These are phyloP conservation scores for Aleurites moluccanus DNA, from an alignment of 441 rosid genomes.

Conservation along the genomic window DNA sequence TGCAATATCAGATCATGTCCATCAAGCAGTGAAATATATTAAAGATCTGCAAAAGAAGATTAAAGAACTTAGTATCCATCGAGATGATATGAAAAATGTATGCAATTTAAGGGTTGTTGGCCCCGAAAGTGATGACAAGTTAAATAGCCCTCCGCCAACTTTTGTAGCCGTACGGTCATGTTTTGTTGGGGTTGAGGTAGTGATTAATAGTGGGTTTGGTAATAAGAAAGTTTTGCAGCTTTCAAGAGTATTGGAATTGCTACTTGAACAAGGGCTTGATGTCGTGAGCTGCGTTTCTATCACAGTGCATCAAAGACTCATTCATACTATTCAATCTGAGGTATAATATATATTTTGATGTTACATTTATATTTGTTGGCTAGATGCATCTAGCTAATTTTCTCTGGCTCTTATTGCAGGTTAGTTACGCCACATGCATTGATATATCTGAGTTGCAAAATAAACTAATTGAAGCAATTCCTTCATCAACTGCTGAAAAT, in stretches of 20 bases:
- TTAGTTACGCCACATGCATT: constrained; percentile 27
- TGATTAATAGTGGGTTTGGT: constrained; percentile 31
- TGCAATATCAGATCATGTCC: constrained; percentile 69
- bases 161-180: constrained; percentile 38
- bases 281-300: constrained; percentile 45
- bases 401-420: constrained; percentile 30
- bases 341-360: constrained; percentile 23
- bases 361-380: neutral
- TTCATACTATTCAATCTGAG: constrained; percentile 56
- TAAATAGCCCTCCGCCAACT: constrained; percentile 22
- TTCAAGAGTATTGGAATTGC: constrained; percentile 45
- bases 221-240: constrained; percentile 39
- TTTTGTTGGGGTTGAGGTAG: constrained; percentile 51
- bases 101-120: constrained; percentile 25
- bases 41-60: constrained; percentile 44
- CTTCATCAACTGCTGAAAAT: neutral
- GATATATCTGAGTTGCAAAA: constrained; percentile 24
- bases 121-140: constrained; percentile 5
- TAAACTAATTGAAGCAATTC: constrained; percentile 16
- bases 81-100: constrained; percentile 40
- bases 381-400: neutral
- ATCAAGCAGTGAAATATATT: constrained; percentile 60
- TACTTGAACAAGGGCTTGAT: constrained; percentile 44
- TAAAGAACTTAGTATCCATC: constrained; percentile 36
- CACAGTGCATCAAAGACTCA: constrained; percentile 35